Percentiles rank a stretch among this genome's conserved stretches.
phyloP scores from a whole-genome alignment of 2,329 filamentous ascomycete species.

The Purpureocillium lavendulum region DNA sequence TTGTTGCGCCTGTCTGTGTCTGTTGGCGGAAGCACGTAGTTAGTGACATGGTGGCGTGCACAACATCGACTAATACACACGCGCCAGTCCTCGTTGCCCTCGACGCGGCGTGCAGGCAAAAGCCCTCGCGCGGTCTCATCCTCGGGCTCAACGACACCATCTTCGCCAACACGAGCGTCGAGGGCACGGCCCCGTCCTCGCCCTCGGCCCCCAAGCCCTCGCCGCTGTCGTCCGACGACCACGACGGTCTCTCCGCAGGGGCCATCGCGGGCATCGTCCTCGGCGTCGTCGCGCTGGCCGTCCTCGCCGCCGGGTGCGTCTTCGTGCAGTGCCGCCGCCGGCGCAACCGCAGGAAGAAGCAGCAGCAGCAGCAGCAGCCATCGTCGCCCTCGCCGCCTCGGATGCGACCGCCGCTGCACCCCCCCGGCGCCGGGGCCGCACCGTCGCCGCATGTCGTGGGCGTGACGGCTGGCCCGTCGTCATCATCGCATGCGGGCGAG shows the following conservation, averaged over 20 bases:
- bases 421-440: no score
- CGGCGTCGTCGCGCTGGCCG: constrained; percentile 26
- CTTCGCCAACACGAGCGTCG: constrained; percentile 26
- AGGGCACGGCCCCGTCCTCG: constrained; percentile 23
- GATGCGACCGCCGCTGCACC: no score
- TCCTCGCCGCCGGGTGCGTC: constrained; percentile 27
- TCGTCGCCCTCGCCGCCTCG: no score
- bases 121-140: constrained; percentile 25
- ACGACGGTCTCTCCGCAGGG: constrained; percentile 21
- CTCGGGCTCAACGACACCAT: constrained; percentile 36
- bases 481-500: no score
- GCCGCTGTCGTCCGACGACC: not conserved
- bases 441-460: no score
- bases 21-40: no score
- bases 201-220: constrained; percentile 5
- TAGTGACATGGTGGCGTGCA: no score
- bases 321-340: constrained; percentile 39
- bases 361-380: no score
- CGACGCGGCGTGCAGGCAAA: constrained; percentile 41
- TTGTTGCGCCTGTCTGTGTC: no score
- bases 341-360: constrained; percentile 18
- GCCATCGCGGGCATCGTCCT: constrained; percentile 36
- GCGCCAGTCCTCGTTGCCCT: constrained; percentile 39
- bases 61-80: no score
- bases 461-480: no score